Evolutionary conservation across 2,329 filamentous ascomycete genomes (phyloP), one percentile per base, ranked within the genome.

Genomic region (Arthrobotrys pseudoclavata): DNA sequence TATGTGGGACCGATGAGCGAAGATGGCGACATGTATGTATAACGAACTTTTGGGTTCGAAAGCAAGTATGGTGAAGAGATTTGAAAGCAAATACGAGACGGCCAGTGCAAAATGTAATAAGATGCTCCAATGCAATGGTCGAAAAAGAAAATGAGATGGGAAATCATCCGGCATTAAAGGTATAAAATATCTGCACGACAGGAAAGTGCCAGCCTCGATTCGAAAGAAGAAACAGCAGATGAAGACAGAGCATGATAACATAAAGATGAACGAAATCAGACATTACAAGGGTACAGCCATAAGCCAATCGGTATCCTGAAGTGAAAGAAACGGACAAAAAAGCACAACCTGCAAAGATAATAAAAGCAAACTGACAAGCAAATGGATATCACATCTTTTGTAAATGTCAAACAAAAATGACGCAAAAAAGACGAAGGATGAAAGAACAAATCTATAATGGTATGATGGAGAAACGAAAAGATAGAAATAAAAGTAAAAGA

Each of bases 381-480:
- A 76, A 76, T 76, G 72, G 72, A 76, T 76, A 76, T 76, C 72
- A 70, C 71, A 76, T 76, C 72, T 76, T 76, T 76, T 71, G 62
- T 20, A 67, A 76, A 71, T 34, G 48, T 42, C 52, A 76, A 76
- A 34, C 52, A 53, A 62, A 42, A 20, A 74, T 31, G 76, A 69
- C 57, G 70, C 55, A 79, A 80, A 80, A 69, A 79, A 57, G 66
- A 62, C 13, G 26, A 78, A 79, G 67, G 48, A 79, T 57, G 52
- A 69, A 78, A 67, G 53, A 79, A 64, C 79, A 80, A 79, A 34
- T 75, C 75, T 77, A 80, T 80, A 75, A 76, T 79, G 80, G 79
- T 68, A 74, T 77, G 72, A 53, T 55, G 57, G 42, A 79, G 68
- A 60, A 60, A 60, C 20, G 55, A 60, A 60, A 20, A 18, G 6